phyloP scores from a whole-genome alignment of 176 grass and related monocot genomes.

The Carex cristatella region DNA sequence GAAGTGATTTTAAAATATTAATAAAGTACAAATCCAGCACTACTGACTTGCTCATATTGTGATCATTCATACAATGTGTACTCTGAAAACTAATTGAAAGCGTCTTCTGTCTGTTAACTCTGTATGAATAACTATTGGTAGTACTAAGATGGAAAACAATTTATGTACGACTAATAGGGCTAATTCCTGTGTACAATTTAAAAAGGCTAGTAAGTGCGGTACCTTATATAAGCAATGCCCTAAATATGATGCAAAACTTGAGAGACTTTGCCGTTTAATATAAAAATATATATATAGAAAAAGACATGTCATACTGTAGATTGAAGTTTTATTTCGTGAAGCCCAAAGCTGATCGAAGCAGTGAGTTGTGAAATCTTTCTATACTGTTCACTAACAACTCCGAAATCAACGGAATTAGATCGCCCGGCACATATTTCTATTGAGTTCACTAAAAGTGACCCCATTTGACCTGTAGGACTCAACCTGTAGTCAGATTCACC shows the following conservation, averaged over 20 bases:
- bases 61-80: not conserved
- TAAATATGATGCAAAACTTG: not conserved
- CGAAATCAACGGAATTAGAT: slow-evolving; percentile 3
- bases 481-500: not conserved
- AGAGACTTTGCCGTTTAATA: not conserved
- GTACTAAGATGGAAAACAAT: not conserved
- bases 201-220: not conserved
- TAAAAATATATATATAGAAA: not conserved
- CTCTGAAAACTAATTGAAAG: not conserved
- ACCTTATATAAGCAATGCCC: not conserved
- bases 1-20: not conserved
- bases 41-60: not conserved
- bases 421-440: slow-evolving; percentile 64
- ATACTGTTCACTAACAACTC: not conserved
- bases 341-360: slow-evolving; percentile 24
- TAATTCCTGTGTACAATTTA: not conserved
- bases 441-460: slow-evolving; percentile 44
- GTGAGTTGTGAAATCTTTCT: slow-evolving; percentile 31
- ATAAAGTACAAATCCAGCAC: not conserved
- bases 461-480: slow-evolving; percentile 21
- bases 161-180: not conserved
- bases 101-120: too few species aligned
- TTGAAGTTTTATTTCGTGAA: slow-evolving; percentile 20
- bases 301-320: slow-evolving; percentile 15
- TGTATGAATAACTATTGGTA: not conserved